phyloP scores from a whole-genome alignment of 1,284 basidiomycete species.

The Waitea zeae region DNA sequence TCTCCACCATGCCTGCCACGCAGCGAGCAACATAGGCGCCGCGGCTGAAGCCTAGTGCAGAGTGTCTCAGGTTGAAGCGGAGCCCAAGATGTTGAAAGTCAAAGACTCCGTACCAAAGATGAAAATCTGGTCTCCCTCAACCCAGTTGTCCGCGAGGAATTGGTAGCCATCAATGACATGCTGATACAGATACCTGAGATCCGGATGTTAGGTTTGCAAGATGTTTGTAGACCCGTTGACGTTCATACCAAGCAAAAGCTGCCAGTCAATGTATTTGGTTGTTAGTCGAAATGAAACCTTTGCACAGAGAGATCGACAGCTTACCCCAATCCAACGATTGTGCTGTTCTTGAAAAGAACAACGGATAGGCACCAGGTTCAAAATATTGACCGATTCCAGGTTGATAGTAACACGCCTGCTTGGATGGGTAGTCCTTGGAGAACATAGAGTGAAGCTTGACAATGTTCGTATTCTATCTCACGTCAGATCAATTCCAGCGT shows the following conservation, averaged over 20 bases:
- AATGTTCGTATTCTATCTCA: slow-evolving; percentile 57
- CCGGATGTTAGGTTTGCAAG: background rate
- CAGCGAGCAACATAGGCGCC: slow-evolving; percentile 32
- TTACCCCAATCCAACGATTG: too few species aligned
- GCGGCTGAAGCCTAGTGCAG: slow-evolving; percentile 17
- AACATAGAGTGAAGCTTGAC: slow-evolving; percentile 48
- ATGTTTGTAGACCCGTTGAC: background rate
- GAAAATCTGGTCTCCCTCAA: slow-evolving; percentile 30
- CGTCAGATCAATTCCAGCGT: too few species aligned
- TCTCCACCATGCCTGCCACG: slow-evolving; percentile 18
- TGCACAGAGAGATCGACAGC: too few species aligned
- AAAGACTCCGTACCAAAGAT: slow-evolving; percentile 29
- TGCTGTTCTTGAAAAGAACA: too few species aligned
- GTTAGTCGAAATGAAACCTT: too few species aligned
- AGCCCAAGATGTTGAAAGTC: too few species aligned
- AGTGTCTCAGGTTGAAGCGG: background rate
- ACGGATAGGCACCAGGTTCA: slow-evolving; percentile 19
- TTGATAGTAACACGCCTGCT: slow-evolving; percentile 57
- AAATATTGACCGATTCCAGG: slow-evolving; percentile 35
- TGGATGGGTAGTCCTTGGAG: slow-evolving; percentile 32
- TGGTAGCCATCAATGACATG: slow-evolving; percentile 44
- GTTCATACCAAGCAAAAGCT: slow-evolving; percentile 24
- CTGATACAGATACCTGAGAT: slow-evolving; percentile 21
- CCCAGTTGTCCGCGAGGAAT: slow-evolving; percentile 47
- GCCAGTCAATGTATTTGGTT: slow-evolving; percentile 19